Evolutionary conservation across 2,329 filamentous ascomycete genomes (phyloP).

Genomic region (Xylaria hypoxylon): DNA sequence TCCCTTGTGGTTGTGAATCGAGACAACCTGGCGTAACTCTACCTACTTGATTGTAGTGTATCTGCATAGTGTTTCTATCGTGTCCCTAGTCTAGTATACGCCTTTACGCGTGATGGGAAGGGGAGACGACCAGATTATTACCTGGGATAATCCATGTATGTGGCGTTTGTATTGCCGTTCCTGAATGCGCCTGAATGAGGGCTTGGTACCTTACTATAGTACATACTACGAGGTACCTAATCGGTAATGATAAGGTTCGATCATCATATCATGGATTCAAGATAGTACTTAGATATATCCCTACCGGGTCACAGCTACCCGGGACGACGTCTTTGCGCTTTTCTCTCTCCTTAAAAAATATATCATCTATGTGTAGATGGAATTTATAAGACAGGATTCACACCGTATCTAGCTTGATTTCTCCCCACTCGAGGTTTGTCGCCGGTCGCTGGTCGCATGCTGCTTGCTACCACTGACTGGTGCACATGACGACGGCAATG

Average conservation of each 20-base stretch:
- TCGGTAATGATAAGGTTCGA: no score
- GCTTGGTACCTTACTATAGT: not conserved
- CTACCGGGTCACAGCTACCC: slow-evolving; percentile 4
- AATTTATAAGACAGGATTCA: not conserved
- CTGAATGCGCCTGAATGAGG: slow-evolving; percentile 5
- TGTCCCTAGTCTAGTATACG: not conserved
- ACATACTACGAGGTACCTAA: not conserved
- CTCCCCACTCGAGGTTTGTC: not conserved
- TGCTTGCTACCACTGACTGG: slow-evolving; percentile 17
- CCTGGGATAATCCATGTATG: slow-evolving; percentile 33
- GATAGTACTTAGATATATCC: not conserved
- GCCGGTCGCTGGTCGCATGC: slow-evolving; percentile 20
- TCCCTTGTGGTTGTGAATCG: not conserved
- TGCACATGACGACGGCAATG: slow-evolving; percentile 38
- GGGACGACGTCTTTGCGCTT: not conserved
- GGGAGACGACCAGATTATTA: slow-evolving; percentile 13
- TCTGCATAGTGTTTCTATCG: not conserved
- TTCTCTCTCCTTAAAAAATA: no score
- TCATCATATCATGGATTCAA: no score
- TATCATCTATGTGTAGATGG: not conserved
- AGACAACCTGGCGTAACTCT: not conserved
- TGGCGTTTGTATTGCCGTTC: slow-evolving; percentile 33
- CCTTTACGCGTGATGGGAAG: slow-evolving; percentile 6
- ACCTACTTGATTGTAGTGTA: not conserved
- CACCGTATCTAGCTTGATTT: not conserved